These are phyloP conservation scores for Eimeria brunetti DNA, from an alignment of 169 alveolate species.

Conservation along the genomic window DNA sequence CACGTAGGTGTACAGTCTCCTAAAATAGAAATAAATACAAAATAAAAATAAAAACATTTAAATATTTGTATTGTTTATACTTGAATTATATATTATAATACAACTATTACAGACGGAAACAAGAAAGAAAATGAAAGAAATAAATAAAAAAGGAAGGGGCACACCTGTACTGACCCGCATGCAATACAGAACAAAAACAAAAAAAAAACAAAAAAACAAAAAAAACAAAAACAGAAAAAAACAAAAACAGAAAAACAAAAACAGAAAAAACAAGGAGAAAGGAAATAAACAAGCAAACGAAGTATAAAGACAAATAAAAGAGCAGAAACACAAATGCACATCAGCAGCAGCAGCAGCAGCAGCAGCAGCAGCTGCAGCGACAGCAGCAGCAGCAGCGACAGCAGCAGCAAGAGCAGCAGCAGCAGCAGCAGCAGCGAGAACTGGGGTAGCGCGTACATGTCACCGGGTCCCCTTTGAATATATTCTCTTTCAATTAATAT, in stretches of 20 bases:
- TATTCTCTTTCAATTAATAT: conserved; percentile 86
- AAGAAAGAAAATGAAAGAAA: too few relatives aligned
- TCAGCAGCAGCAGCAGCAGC: conserved; percentile 11
- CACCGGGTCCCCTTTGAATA: conserved; percentile 81
- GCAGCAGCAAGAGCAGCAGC: background rate
- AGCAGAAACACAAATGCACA: background rate
- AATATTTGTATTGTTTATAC: too few relatives aligned
- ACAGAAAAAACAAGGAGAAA: background rate
- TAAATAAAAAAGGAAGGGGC: background rate
- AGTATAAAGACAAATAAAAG: background rate
- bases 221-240: background rate
- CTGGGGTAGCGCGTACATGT: conserved; percentile 54
- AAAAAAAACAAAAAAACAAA: too few relatives aligned
- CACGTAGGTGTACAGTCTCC: too few relatives aligned
- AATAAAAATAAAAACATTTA: too few relatives aligned
- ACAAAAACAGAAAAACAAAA: background rate
- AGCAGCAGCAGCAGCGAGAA: background rate
- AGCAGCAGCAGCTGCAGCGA: background rate
- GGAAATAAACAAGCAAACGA: background rate
- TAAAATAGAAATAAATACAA: too few relatives aligned
- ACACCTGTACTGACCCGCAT: too few relatives aligned
- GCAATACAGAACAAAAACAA: too few relatives aligned
- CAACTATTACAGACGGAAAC: too few relatives aligned
- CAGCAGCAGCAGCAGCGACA: background rate
- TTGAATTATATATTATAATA: too few relatives aligned